Percentiles rank a stretch among this genome's conserved stretches.
Evolutionary conservation across 208 protist species (phyloP).

Genomic region (Acanthamoeba castellanii): DNA sequence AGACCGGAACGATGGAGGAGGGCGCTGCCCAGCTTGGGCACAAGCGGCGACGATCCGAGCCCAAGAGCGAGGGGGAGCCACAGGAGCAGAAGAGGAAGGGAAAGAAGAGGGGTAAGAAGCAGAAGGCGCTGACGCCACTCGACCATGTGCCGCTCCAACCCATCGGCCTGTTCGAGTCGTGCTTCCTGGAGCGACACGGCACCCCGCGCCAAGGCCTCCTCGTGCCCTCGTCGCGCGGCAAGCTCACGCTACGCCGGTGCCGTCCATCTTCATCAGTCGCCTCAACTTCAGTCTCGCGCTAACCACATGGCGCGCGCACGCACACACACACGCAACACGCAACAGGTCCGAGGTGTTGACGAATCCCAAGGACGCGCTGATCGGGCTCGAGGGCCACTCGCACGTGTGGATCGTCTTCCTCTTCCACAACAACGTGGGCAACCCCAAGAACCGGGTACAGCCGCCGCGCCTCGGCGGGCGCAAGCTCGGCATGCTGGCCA

Average conservation of each 20-base stretch:
- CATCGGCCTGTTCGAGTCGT: slow-evolving; percentile 82
- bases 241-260: slow-evolving; percentile 42
- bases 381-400: slow-evolving; percentile 86
- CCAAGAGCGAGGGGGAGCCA: not conserved
- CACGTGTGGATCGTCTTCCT: slow-evolving; percentile 89
- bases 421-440: slow-evolving; percentile 86
- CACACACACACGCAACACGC: not conserved
- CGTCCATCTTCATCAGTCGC: not conserved
- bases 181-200: slow-evolving; percentile 78
- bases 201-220: slow-evolving; percentile 83
- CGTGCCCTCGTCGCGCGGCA: slow-evolving; percentile 72
- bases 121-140: not conserved
- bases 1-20: not conserved
- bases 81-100: not conserved
- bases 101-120: not conserved
- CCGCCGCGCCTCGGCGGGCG: slow-evolving; percentile 83
- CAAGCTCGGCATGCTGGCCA: slow-evolving; percentile 87
- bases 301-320: not conserved
- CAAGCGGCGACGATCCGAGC: not conserved
- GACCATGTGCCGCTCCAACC: not conserved
- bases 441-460: slow-evolving; percentile 74
- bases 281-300: not conserved
- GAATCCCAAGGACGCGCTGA: slow-evolving; percentile 81
- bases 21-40: not conserved
- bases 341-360: slow-evolving; percentile 40